Evolutionary conservation across 805 yeast genomes (phyloP).

Genomic region (Candida odintsovae): DNA sequence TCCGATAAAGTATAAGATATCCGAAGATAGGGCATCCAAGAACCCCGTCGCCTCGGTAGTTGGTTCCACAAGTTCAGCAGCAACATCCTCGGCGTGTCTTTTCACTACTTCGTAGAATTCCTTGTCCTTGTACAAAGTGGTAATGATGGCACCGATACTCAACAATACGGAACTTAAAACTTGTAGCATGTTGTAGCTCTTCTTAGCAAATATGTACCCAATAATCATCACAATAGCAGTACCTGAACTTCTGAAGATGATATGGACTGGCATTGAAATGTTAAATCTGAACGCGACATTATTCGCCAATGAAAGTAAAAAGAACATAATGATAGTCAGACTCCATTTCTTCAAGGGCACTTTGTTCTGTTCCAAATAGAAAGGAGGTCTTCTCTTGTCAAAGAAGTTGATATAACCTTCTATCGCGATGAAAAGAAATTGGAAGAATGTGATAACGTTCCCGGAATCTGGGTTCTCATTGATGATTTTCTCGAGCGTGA

Average conservation of each 20-base stretch:
- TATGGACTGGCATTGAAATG: conserved; percentile 62
- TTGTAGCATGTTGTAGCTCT: conserved; percentile 40
- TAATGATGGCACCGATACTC: conserved; percentile 40
- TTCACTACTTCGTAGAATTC: neutral
- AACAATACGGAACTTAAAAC: conserved; percentile 44
- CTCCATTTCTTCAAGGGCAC: conserved; percentile 41
- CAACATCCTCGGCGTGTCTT: conserved; percentile 1
- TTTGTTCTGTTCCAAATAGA: conserved; percentile 27
- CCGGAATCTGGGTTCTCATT: conserved; percentile 34
- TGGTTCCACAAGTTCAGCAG: neutral
- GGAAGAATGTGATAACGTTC: conserved; percentile 49
- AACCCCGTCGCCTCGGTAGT: conserved; percentile 1
- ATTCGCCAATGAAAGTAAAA: conserved; percentile 44
- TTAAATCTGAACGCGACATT: conserved; percentile 53
- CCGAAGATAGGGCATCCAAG: conserved; percentile 3
- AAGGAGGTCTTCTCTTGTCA: conserved; percentile 25
- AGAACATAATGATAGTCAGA: conserved; percentile 44
- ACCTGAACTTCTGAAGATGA: conserved; percentile 59
- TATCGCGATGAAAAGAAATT: conserved; percentile 48
- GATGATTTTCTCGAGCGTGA: conserved; percentile 52
- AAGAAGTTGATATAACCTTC: conserved; percentile 35
- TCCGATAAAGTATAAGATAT: conserved; percentile 20
- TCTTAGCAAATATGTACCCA: conserved; percentile 43
- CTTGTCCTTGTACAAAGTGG: conserved; percentile 3
- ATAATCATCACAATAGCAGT: conserved; percentile 55